These are phyloP conservation scores for Russula brevipes DNA, from an alignment of 768 basidiomycete genomes.

Conservation along the genomic window DNA sequence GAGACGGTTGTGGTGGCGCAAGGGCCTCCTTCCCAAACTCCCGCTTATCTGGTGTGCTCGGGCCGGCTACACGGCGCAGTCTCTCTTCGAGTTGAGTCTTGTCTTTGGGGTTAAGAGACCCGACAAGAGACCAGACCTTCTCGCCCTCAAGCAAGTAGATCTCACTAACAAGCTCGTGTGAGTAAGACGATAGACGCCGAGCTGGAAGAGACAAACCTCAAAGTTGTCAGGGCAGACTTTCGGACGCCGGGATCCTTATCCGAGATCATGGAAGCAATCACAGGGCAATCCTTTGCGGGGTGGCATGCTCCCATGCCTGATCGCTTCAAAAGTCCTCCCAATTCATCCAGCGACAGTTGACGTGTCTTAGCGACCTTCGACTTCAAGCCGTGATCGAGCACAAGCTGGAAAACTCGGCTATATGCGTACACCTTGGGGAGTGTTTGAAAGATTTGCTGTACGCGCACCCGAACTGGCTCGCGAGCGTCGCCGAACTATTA, in stretches of 20 bases:
- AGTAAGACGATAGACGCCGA: constrained; percentile 9
- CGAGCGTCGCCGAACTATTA: constrained; percentile 85
- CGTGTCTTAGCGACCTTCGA: constrained; percentile 91
- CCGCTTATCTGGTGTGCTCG: constrained; percentile 43
- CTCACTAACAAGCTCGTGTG: constrained; percentile 46
- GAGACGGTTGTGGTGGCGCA: constrained; percentile 39
- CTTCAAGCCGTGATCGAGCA: constrained; percentile 84
- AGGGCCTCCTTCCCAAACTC: constrained; percentile 36
- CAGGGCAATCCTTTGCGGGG: constrained; percentile 71
- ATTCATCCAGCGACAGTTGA: constrained; percentile 79
- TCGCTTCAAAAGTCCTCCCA: constrained; percentile 68
- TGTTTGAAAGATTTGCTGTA: constrained; percentile 78
- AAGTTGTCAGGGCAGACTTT: constrained; percentile 74
- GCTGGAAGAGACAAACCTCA: constrained; percentile 54
- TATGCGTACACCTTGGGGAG: constrained; percentile 90
- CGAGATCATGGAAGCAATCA: constrained; percentile 71
- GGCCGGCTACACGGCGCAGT: constrained; percentile 72
- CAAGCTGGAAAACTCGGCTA: constrained; percentile 82
- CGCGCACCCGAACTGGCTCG: constrained; percentile 72
- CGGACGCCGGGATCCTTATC: constrained; percentile 88
- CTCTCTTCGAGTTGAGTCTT: constrained; percentile 91
- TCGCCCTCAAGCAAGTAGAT: constrained; percentile 80
- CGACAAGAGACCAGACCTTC: constrained; percentile 76
- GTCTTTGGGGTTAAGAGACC: constrained; percentile 73
- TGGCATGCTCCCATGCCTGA: constrained; percentile 82